Conservation (phyloP, 2,329 filamentous ascomycete genomes). For the Epichloe hybrida region DNA sequence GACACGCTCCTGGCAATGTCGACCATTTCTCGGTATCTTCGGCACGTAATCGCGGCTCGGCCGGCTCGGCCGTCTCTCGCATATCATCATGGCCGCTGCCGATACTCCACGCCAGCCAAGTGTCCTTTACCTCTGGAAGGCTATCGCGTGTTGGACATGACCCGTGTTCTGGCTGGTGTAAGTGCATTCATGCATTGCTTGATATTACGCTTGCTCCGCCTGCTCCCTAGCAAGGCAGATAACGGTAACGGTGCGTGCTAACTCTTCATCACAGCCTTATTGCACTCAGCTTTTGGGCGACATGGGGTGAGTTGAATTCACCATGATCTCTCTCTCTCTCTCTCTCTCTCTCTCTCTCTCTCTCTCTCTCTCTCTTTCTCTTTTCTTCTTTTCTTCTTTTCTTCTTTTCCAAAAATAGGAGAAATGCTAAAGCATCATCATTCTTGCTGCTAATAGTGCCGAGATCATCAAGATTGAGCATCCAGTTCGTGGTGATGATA, state of each 20-base stretch:
- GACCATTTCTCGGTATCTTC: constrained; percentile 4
- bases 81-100: constrained; percentile 10
- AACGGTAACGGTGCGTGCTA: background rate
- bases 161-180: constrained; percentile 85
- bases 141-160: constrained; percentile 89
- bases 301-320: constrained; percentile 56
- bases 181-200: constrained; percentile 21
- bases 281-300: constrained; percentile 95
- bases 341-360: background rate
- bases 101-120: constrained; percentile 14
- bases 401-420: too few species aligned
- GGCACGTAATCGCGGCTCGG: background rate
- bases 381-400: too few species aligned
- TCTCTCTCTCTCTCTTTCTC: too few species aligned
- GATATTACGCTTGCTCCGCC: constrained; percentile 6
- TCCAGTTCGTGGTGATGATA: constrained; percentile 82
- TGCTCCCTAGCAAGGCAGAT: background rate
- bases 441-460: constrained; percentile 40
- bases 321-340: too few species aligned
- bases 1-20: constrained; percentile 4
- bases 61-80: background rate
- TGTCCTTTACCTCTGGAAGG: constrained; percentile 58
- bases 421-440: background rate
- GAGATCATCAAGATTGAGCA: constrained; percentile 98
- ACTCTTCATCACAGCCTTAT: constrained; percentile 57